phyloP scores from a whole-genome alignment of 2,329 filamentous ascomycete genomes.

The Aureobasidium musti region DNA sequence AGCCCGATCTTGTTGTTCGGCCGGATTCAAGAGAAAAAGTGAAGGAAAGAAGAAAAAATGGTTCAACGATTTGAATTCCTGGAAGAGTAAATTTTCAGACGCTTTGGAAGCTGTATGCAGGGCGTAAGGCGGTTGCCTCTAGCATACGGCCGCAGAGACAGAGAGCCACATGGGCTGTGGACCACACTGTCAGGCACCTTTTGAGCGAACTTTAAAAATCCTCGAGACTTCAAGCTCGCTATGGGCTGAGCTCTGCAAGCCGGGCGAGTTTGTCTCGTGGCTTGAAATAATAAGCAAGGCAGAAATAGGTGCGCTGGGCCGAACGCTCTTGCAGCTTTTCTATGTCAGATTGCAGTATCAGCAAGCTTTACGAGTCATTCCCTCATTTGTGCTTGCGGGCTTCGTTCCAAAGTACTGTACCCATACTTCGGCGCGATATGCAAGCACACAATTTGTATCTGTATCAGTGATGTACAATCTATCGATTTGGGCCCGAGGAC shows the following conservation, averaged over 20 bases:
- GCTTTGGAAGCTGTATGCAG: neutral
- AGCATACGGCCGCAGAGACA: conserved; percentile 13
- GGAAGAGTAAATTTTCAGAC: neutral
- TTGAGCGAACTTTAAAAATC: conserved; percentile 5
- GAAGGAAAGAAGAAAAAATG: neutral
- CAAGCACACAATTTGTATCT: neutral
- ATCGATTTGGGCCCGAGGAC: neutral
- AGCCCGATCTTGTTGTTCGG: neutral
- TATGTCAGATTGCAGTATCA: neutral
- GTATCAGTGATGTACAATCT: neutral
- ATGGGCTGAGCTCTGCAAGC: neutral
- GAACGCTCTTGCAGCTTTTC: conserved; percentile 6
- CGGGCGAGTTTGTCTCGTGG: neutral
- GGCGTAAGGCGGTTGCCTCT: neutral
- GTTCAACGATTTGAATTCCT: neutral
- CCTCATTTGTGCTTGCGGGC: neutral
- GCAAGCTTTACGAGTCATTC: neutral
- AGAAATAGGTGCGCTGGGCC: neutral
- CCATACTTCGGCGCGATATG: neutral
- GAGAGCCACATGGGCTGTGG: conserved; percentile 8
- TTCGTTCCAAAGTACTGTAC: too few species aligned
- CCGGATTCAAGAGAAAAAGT: neutral
- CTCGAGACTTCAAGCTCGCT: neutral
- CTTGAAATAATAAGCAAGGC: neutral
- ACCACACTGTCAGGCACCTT: conserved; percentile 6